Evolutionary conservation across 495 filamentous ascomycete species (phyloP).

Genomic region (Aspergillus incahuasiensis): DNA sequence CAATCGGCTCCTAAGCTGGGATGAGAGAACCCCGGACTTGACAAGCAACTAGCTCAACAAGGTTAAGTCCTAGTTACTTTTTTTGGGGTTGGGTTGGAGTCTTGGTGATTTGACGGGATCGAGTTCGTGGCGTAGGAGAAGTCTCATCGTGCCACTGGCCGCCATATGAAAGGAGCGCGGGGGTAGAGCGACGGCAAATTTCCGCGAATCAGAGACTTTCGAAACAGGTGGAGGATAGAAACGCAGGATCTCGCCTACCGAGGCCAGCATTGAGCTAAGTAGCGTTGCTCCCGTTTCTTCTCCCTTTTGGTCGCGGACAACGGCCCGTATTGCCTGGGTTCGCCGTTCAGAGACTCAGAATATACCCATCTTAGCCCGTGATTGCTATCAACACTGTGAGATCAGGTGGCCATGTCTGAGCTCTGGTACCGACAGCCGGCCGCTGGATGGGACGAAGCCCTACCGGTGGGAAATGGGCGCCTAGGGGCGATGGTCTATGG

Average conservation of each 20-base stretch:
- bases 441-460: conserved; percentile 22
- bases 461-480: conserved; percentile 50
- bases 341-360: background rate
- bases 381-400: background rate
- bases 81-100: conserved; percentile 3
- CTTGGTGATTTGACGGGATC: background rate
- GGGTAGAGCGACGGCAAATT: conserved; percentile 3
- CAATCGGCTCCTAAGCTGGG: background rate
- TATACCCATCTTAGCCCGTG: background rate
- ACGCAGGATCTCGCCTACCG: background rate
- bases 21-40: conserved; percentile 3
- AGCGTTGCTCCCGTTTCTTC: background rate
- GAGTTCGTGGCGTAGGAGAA: background rate
- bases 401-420: conserved; percentile 21
- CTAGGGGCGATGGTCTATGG: conserved; percentile 50
- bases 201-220: background rate
- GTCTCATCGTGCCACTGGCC: background rate
- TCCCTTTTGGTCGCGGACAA: conserved; percentile 3
- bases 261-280: background rate
- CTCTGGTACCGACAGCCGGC: conserved; percentile 31
- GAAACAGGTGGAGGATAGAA: background rate
- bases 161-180: background rate
- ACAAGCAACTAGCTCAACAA: conserved; percentile 8
- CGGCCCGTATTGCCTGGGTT: conserved; percentile 10
- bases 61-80: conserved; percentile 7